A percentile compares a stretch with the other conserved stretches of the same genome.
Evolutionary conservation across 306 rosid genomes (phyloP).

Genomic region (Casuarina cunninghamiana): DNA sequence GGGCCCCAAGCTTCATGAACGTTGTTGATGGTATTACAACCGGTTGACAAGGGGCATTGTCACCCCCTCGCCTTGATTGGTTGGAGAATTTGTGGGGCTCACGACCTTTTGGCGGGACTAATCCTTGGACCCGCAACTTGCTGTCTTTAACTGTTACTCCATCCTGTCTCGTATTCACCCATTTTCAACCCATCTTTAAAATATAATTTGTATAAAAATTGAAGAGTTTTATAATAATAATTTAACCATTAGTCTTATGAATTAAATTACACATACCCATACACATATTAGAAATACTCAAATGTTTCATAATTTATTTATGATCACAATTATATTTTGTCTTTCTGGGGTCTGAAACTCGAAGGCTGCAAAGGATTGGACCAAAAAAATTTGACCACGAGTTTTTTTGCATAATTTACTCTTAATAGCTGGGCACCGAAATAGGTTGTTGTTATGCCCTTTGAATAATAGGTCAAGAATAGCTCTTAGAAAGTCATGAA

Average conservation of each 20-base stretch:
- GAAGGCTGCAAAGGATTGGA: background rate
- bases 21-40: background rate
- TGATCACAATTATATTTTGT: too few species aligned
- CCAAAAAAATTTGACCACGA: background rate
- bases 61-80: background rate
- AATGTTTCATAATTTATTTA: background rate
- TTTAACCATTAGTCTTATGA: too few species aligned
- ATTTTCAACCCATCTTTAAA: background rate
- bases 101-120: background rate
- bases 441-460: too few species aligned
- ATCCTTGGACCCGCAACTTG: background rate
- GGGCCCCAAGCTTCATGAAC: slow-evolving; percentile 17
- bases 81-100: background rate
- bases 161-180: background rate
- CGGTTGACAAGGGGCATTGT: background rate
- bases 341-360: background rate
- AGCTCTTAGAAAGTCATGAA: too few species aligned
- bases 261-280: too few species aligned
- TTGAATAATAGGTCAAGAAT: too few species aligned
- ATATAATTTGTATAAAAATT: too few species aligned
- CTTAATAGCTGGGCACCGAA: too few species aligned
- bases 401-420: too few species aligned
- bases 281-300: background rate
- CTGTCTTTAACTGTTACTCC: background rate
- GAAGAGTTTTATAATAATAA: too few species aligned